Evolutionary conservation across 2,329 filamentous ascomycete species (phyloP), one percentile per base, ranked within the genome.

Genomic region (Aspergillus texensis): DNA sequence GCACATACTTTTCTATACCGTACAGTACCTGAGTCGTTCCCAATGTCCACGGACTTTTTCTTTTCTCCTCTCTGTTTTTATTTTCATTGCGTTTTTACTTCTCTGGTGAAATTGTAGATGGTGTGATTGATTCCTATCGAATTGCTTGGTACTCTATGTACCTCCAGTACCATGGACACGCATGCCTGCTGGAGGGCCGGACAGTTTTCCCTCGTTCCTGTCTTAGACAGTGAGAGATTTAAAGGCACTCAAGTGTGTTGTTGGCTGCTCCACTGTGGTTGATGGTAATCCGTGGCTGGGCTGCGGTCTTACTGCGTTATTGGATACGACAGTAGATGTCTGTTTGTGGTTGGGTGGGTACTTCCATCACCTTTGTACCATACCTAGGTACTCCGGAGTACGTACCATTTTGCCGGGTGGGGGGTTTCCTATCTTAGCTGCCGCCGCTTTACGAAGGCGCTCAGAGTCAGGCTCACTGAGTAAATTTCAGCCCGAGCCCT

Each of bases 281-380:
- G 45, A 28, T 48, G 24, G 28, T 52, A 24, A 19, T 41, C 34
- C 52, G 21, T 55, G 52, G 52, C 52, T 54, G 28, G 32, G 52
- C 8, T 39, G 52, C 1, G 19, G 50, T 53, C 50, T 53, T 55
- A 39, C 32, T 39, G 32, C 41, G 6, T 55, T 36, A 55, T 55
- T 55, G 52, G 52, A 21, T 55, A 39, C n/a, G 32, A 28, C 52
- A 26, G 14, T 36, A 24, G 32, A 24, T 36, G 46, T n/a, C n/a
- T 34, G 52, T 36, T 9, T 50, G 26, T 54, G 52, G 52, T 54
- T 54, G 30, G 30, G 52, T 54, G 52, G 52, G 19, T 54, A 54
- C 52, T 24, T 36, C 32, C 14, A 41, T 41, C 50, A 36, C 50
- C 52, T 36, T 39, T 36, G 32, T 55, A 26, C 34, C 52, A 2